phyloP scores from a whole-genome alignment of 129 eudicot genomes.

The Lactuca saligna region DNA sequence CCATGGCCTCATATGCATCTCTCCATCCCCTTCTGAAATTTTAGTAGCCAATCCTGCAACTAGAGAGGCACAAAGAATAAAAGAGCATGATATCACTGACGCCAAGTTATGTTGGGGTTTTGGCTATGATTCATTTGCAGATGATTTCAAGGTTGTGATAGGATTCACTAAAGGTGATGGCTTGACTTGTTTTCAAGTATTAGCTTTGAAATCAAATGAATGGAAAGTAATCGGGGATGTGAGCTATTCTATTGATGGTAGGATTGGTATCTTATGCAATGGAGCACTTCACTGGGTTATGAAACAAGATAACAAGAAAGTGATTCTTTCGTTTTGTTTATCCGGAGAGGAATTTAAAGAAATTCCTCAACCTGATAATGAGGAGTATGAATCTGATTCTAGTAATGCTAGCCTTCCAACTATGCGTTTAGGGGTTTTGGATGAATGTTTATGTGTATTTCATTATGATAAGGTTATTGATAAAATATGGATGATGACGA shows the following conservation, averaged over 20 bases:
- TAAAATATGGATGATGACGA: not conserved
- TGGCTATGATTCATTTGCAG: not conserved
- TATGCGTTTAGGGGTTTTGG: not conserved
- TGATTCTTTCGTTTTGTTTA: constrained; percentile 7
- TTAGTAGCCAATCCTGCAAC: not conserved
- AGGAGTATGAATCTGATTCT: not conserved
- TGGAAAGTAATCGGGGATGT: constrained; percentile 6
- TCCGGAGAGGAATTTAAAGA: not conserved
- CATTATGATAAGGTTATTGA: not conserved
- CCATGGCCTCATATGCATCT: constrained; percentile 13
- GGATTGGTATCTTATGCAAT: not conserved
- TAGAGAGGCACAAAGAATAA: not conserved
- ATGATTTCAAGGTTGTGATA: constrained; percentile 6
- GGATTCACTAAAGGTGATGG: not conserved
- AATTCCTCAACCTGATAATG: constrained; percentile 2
- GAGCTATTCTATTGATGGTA: not conserved
- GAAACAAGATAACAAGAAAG: not conserved
- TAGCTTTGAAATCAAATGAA: constrained; percentile 6
- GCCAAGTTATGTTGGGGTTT: constrained; percentile 7
- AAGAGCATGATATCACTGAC: not conserved
- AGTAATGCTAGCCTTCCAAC: not conserved
- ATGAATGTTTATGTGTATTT: not conserved
- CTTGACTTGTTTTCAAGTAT: not conserved
- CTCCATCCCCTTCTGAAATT: not conserved
- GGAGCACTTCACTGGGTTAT: constrained; percentile 3